A percentile compares a stretch with the other conserved stretches of the same genome.
phyloP scores from a whole-genome alignment of 495 filamentous ascomycete species.

The Neurospora tetrasperma region DNA sequence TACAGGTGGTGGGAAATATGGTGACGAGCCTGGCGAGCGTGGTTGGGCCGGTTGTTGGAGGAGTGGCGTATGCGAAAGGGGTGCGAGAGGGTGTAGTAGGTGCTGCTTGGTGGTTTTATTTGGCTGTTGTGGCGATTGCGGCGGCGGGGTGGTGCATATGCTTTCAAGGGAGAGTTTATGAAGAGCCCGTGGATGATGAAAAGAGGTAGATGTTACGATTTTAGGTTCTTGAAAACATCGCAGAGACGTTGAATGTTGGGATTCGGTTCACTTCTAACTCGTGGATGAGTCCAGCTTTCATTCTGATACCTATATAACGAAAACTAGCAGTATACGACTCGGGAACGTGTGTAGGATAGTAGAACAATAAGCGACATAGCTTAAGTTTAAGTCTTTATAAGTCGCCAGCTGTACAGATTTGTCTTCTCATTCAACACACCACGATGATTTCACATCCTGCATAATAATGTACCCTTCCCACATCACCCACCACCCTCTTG shows the following conservation, averaged over 20 bases:
- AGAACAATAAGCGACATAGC: background rate
- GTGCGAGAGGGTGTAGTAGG: constrained; percentile 57
- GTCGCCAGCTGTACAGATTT: background rate
- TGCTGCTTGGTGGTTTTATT: constrained; percentile 57
- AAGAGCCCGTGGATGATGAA: background rate
- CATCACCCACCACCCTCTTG: too few relatives aligned
- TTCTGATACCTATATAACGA: background rate
- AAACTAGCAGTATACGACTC: too few relatives aligned
- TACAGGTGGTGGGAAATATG: constrained; percentile 61
- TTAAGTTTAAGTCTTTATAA: background rate
- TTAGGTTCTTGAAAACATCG: too few relatives aligned
- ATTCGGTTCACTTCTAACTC: background rate
- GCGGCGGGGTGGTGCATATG: constrained; percentile 7
- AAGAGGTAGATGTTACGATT: background rate
- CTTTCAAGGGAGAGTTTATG: background rate
- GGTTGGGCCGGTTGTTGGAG: constrained; percentile 55
- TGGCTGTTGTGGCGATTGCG: constrained; percentile 20
- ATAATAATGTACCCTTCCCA: too few relatives aligned
- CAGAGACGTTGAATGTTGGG: too few relatives aligned
- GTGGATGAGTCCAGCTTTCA: background rate
- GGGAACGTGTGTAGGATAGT: background rate
- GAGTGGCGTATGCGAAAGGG: constrained; percentile 53
- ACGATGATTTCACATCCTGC: too few relatives aligned
- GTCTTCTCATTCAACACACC: background rate
- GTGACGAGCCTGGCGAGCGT: constrained; percentile 50